Conservation (phyloP, 2,329 filamentous ascomycete genomes). For the Aspergillus melleus region DNA sequence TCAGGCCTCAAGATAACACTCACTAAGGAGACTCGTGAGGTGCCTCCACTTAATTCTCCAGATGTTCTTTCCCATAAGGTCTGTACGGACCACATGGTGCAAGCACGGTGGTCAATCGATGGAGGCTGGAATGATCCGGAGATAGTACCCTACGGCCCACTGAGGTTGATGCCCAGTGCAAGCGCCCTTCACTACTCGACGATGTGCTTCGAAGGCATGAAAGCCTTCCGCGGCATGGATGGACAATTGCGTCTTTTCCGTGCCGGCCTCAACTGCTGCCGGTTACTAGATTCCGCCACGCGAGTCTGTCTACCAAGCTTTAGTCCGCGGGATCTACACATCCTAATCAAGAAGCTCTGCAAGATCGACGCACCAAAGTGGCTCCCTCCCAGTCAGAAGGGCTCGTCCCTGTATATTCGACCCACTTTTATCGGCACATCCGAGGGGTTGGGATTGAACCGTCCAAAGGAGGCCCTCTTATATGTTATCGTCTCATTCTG, state of each 20-base stretch:
- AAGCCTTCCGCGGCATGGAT: constrained; percentile 66
- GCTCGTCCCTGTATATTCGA: constrained; percentile 71
- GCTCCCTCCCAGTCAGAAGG: constrained; percentile 13
- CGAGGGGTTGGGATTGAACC: constrained; percentile 66
- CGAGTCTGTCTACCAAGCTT: constrained; percentile 74
- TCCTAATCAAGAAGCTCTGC: constrained; percentile 64
- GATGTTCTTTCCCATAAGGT: background rate
- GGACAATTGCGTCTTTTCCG: constrained; percentile 71
- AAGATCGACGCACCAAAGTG: constrained; percentile 25
- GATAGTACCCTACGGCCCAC: constrained; percentile 70
- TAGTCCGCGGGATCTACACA: constrained; percentile 66
- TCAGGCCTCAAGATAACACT: background rate
- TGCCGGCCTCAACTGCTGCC: constrained; percentile 64
- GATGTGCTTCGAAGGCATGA: constrained; percentile 81
- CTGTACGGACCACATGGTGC: constrained; percentile 82
- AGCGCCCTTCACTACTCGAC: constrained; percentile 80
- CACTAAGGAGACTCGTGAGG: background rate
- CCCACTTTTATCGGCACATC: constrained; percentile 82
- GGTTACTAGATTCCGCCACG: constrained; percentile 53
- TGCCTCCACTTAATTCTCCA: background rate
- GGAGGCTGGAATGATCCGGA: constrained; percentile 69
- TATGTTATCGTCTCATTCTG: background rate
- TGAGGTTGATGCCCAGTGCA: constrained; percentile 73
- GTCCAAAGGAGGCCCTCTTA: background rate
- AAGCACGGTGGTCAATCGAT: constrained; percentile 61